Conservation (phyloP, 805 yeast genomes). For the Clavispora vitiphila region DNA sequence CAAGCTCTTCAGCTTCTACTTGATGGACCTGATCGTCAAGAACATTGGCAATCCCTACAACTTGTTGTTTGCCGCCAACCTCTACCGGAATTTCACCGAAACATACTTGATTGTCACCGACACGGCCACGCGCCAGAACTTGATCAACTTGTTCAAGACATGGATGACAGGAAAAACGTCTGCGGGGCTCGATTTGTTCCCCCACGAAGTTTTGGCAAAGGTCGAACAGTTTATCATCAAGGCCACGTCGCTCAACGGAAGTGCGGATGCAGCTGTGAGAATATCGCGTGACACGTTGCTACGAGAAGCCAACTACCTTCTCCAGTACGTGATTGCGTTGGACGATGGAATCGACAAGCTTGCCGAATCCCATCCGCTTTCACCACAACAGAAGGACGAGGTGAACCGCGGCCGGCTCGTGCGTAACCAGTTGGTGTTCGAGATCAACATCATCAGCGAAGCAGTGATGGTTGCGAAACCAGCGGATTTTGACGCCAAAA, state of each 20-base stretch:
- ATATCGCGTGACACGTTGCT: conserved; percentile 27
- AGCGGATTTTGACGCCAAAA: conserved; percentile 21
- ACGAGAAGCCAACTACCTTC: conserved; percentile 31
- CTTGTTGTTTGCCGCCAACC: conserved; percentile 29
- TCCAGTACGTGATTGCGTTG: conserved; percentile 30
- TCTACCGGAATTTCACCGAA: conserved; percentile 34
- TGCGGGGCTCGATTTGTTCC: conserved; percentile 32
- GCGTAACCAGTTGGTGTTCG: conserved; percentile 25
- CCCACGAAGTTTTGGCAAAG: conserved; percentile 21
- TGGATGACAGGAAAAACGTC: conserved; percentile 33
- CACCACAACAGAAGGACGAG: conserved; percentile 7
- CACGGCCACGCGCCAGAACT: conserved; percentile 32
- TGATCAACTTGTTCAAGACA: conserved; percentile 38
- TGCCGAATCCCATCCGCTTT: not conserved
- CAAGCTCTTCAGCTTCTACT: conserved; percentile 29
- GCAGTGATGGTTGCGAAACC: conserved; percentile 20
- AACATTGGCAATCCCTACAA: conserved; percentile 42
- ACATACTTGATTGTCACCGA: conserved; percentile 37
- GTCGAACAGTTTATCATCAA: conserved; percentile 37
- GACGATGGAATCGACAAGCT: conserved; percentile 12
- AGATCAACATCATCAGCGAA: conserved; percentile 31
- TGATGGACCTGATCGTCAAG: conserved; percentile 39
- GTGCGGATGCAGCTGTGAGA: conserved; percentile 5
- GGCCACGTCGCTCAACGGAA: conserved; percentile 27
- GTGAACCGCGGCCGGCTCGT: conserved; percentile 13